phyloP scores from a whole-genome alignment of 108 stramenopile genomes.

The Skeletonema costatum region DNA sequence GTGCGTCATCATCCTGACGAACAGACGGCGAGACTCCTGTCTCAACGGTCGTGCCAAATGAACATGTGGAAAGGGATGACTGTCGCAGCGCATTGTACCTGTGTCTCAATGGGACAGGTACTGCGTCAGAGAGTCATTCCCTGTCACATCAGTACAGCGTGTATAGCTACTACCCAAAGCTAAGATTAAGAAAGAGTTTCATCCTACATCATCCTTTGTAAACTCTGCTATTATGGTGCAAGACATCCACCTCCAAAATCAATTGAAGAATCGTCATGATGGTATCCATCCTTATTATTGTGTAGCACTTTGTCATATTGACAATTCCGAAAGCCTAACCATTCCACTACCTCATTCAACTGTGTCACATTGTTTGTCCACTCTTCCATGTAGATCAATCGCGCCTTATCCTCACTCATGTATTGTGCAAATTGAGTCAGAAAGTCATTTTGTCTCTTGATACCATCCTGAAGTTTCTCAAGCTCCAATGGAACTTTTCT shows the following conservation, averaged over 20 bases:
- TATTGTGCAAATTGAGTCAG: constrained; percentile 3
- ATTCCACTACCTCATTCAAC: constrained; percentile 32
- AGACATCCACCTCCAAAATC: background rate
- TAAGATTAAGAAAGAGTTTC: too few relatives aligned
- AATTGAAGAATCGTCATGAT: background rate
- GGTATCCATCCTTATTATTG: constrained; percentile 9
- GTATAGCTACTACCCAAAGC: too few relatives aligned
- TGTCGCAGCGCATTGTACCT: too few relatives aligned
- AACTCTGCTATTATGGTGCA: background rate
- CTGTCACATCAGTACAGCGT: too few relatives aligned
- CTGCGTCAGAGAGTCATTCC: too few relatives aligned
- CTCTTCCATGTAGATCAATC: constrained; percentile 34
- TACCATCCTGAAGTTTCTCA: background rate
- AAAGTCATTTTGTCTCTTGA: constrained; percentile 4
- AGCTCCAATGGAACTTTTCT: too few relatives aligned
- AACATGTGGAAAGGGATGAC: too few relatives aligned
- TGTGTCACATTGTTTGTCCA: constrained; percentile 33
- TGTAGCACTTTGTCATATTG: constrained; percentile 2
- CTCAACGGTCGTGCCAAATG: too few relatives aligned
- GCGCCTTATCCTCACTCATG: constrained; percentile 23
- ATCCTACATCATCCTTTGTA: background rate
- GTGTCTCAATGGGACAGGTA: too few relatives aligned
- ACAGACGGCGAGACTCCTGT: too few relatives aligned
- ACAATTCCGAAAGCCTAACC: constrained; percentile 41
- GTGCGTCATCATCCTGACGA: too few relatives aligned